Conservation (phyloP, 2,329 filamentous ascomycete species). For the Claviceps africana region DNA sequence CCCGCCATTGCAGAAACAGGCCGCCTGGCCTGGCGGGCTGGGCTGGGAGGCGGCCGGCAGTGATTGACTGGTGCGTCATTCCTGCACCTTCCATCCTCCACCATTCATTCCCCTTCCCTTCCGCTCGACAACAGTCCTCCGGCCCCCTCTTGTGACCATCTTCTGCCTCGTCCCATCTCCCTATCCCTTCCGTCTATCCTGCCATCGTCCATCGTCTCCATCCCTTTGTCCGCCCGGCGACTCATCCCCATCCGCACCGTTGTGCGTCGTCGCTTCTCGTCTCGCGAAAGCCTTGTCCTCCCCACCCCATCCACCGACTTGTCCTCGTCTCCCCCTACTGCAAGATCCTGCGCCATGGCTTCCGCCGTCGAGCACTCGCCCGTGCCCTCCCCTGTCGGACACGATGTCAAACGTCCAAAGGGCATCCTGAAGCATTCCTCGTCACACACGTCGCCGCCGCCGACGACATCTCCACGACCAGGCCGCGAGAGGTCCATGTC, state of each 20-base stretch:
- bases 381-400: slow-evolving; percentile 28
- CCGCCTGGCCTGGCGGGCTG: no score
- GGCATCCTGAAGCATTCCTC: slow-evolving; percentile 77
- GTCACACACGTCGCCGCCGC: slow-evolving; percentile 46
- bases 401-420: slow-evolving; percentile 29
- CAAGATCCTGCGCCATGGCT: slow-evolving; percentile 20
- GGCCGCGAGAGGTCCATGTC: slow-evolving; percentile 29
- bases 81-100: neutral
- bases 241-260: neutral
- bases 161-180: neutral
- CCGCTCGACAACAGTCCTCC: neutral
- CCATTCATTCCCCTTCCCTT: neutral
- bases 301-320: neutral
- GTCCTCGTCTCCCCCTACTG: neutral
- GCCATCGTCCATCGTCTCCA: neutral
- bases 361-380: slow-evolving; percentile 24
- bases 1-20: no score
- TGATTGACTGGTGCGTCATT: neutral
- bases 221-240: no score
- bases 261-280: neutral
- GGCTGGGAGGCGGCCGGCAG: no score
- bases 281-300: neutral
- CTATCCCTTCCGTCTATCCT: neutral
- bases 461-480: slow-evolving; percentile 24
- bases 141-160: neutral